Conservation (phyloP, 164 flowering plant genomes). For the Houttuynia cordata region DNA sequence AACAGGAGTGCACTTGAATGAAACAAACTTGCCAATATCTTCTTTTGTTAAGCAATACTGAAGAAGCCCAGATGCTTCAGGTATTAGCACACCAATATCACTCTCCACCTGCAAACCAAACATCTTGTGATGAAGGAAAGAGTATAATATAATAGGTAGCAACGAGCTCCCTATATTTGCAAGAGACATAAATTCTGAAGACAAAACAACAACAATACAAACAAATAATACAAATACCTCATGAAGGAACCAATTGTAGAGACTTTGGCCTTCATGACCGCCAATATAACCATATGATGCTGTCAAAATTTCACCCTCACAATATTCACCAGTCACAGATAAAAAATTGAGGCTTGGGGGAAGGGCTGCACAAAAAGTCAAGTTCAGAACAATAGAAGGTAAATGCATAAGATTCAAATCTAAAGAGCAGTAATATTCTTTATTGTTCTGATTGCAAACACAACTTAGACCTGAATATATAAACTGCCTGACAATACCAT, state of each 20-base stretch:
- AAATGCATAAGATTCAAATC: neutral
- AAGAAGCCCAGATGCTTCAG: slow-evolving; percentile 65
- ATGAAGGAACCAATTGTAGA: slow-evolving; percentile 82
- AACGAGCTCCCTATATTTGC: too few relatives aligned
- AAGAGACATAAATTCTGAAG: neutral
- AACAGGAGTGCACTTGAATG: slow-evolving; percentile 78
- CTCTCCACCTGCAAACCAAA: slow-evolving; percentile 49
- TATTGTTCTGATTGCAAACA: too few relatives aligned
- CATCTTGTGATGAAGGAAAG: neutral
- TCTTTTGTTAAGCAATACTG: slow-evolving; percentile 77
- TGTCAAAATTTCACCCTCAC: slow-evolving; percentile 76
- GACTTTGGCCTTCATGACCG: slow-evolving; percentile 94
- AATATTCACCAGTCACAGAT: slow-evolving; percentile 79
- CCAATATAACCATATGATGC: slow-evolving; percentile 98
- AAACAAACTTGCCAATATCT: slow-evolving; percentile 76
- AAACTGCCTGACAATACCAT: too few relatives aligned
- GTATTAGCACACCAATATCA: slow-evolving; percentile 47
- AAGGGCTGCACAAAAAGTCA: slow-evolving; percentile 51
- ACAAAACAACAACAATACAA: neutral
- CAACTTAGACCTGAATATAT: too few relatives aligned
- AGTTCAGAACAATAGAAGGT: neutral
- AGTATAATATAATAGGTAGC: neutral
- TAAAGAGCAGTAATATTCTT: too few relatives aligned
- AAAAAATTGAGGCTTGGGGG: slow-evolving; percentile 91
- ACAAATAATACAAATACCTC: slow-evolving; percentile 74